A percentile compares a stretch with the other conserved stretches of the same genome.
Conservation (phyloP, 1,139 yeast genomes). For the Starmera stellimalicola region DNA sequence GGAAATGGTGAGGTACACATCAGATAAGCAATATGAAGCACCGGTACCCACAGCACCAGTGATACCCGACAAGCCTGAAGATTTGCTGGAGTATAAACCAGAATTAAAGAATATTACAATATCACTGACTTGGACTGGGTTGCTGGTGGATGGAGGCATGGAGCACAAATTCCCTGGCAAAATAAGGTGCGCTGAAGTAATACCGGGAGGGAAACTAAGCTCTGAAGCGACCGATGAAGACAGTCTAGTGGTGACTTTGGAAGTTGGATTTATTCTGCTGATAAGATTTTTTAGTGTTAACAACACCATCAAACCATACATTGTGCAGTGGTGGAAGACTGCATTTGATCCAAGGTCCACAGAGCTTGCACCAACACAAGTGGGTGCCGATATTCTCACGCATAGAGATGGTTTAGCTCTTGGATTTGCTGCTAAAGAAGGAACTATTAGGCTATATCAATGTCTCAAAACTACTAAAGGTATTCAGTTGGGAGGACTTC, state of each 20-base stretch:
- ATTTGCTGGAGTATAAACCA: conserved; percentile 8
- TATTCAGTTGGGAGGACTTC: conserved; percentile 28
- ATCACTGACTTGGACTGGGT: conserved; percentile 29
- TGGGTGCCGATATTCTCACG: conserved; percentile 29
- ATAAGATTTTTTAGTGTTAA: conserved; percentile 24
- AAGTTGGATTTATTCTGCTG: conserved; percentile 34
- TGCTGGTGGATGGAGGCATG: conserved; percentile 25
- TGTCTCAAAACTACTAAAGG: conserved; percentile 30
- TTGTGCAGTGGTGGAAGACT: conserved; percentile 46
- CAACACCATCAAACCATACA: conserved; percentile 29
- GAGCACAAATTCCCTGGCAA: conserved; percentile 28
- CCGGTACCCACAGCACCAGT: no score
- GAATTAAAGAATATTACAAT: conserved; percentile 16
- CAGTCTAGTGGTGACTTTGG: conserved; percentile 31
- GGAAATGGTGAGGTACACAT: conserved; percentile 13
- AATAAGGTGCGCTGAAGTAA: conserved; percentile 29
- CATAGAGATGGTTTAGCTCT: conserved; percentile 32
- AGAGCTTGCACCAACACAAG: conserved; percentile 22
- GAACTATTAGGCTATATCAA: conserved; percentile 30
- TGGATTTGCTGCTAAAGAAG: conserved; percentile 31
- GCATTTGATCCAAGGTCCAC: conserved; percentile 9
- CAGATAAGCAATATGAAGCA: no score
- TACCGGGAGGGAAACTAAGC: conserved; percentile 20
- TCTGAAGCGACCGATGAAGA: conserved; percentile 26
- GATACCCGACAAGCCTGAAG: not conserved